phyloP scores from a whole-genome alignment of 306 rosid genomes.

The Fragaria ananassa region DNA sequence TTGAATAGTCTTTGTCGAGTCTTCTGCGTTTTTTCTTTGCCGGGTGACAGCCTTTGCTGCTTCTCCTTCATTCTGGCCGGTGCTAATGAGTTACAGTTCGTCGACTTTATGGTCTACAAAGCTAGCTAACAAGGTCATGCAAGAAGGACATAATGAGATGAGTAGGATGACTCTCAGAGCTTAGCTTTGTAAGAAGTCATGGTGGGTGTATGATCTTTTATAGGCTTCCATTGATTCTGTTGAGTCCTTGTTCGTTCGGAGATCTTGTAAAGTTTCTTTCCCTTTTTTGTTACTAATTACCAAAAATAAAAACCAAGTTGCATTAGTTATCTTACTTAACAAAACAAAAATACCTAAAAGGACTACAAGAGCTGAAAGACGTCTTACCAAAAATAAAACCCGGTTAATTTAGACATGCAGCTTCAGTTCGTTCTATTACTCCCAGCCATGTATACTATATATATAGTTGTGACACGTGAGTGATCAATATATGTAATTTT shows the following conservation, averaged over 20 bases:
- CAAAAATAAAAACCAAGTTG: background rate
- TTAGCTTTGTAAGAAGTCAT: background rate
- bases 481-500: too few relatives aligned
- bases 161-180: background rate
- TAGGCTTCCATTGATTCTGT: background rate
- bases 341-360: too few relatives aligned
- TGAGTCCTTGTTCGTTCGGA: background rate
- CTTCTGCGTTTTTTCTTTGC: background rate
- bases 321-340: background rate
- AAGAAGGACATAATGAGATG: background rate
- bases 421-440: too few relatives aligned
- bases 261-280: background rate
- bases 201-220: background rate
- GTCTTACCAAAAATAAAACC: background rate
- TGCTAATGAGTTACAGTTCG: background rate
- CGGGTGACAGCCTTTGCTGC: background rate
- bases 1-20: background rate
- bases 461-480: too few relatives aligned
- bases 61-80: background rate
- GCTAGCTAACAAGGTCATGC: background rate
- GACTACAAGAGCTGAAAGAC: background rate
- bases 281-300: background rate
- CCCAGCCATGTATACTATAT: too few relatives aligned
- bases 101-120: background rate
- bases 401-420: background rate